phyloP scores from a whole-genome alignment of 805 yeast species.

The Dipodascus albidus region DNA sequence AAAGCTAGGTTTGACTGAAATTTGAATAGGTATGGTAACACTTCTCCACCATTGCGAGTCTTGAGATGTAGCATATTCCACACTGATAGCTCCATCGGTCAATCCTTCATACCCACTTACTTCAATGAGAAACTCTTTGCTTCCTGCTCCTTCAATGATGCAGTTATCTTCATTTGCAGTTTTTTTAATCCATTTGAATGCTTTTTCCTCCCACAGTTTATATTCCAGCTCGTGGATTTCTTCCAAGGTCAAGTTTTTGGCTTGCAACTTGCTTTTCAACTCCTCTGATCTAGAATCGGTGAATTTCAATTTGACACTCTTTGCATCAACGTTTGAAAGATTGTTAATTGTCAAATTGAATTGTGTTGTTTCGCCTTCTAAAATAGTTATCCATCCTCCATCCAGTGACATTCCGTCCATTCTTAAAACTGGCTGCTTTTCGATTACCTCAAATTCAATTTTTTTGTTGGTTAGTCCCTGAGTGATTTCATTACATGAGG shows the following conservation, averaged over 20 bases:
- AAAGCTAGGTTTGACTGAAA: slow-evolving; percentile 61
- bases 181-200: slow-evolving; percentile 35
- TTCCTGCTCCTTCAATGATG: background rate
- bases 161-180: slow-evolving; percentile 10
- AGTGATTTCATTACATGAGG: too few species aligned
- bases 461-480: too few species aligned
- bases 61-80: slow-evolving; percentile 43
- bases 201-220: slow-evolving; percentile 44
- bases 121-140: slow-evolving; percentile 38
- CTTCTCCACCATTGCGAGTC: slow-evolving; percentile 32
- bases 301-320: slow-evolving; percentile 48
- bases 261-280: slow-evolving; percentile 41
- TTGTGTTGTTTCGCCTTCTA: slow-evolving; percentile 60
- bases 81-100: slow-evolving; percentile 46
- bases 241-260: slow-evolving; percentile 37
- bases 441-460: slow-evolving; percentile 28
- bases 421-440: slow-evolving; percentile 51
- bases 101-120: slow-evolving; percentile 66
- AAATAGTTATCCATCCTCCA: slow-evolving; percentile 59
- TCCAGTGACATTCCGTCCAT: slow-evolving; percentile 40
- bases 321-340: slow-evolving; percentile 43
- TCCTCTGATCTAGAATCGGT: slow-evolving; percentile 66
- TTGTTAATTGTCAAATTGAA: slow-evolving; percentile 47
- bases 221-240: slow-evolving; percentile 72
- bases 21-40: slow-evolving; percentile 54